phyloP scores from a whole-genome alignment of 331 rosid genomes.

The Acacia pycnantha region DNA sequence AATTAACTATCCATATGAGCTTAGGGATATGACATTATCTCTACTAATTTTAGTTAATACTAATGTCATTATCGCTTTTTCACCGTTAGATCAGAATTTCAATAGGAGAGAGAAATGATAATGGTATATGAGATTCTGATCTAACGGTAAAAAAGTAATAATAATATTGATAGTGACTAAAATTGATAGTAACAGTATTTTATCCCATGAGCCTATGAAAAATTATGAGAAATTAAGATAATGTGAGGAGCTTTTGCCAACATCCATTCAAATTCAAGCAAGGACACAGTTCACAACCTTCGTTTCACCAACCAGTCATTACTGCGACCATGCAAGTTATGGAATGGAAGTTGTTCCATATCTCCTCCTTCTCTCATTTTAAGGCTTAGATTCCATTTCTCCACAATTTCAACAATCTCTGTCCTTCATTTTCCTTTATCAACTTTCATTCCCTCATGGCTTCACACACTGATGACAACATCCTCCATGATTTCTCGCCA shows the following conservation, averaged over 20 bases:
- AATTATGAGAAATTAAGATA: too few species aligned
- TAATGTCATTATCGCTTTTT: too few species aligned
- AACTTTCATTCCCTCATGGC: conserved; percentile 21
- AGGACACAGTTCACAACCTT: not conserved
- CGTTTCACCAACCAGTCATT: not conserved
- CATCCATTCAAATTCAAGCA: not conserved
- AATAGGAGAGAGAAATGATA: too few species aligned
- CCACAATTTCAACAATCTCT: not conserved
- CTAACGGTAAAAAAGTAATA: too few species aligned
- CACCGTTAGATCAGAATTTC: too few species aligned
- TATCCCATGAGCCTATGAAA: too few species aligned
- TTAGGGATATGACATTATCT: too few species aligned
- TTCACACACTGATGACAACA: not conserved
- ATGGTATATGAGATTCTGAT: too few species aligned
- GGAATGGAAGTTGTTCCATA: not conserved
- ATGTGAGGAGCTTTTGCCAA: not conserved
- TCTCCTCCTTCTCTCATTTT: not conserved
- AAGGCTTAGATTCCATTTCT: not conserved
- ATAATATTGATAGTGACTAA: too few species aligned
- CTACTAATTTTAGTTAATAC: too few species aligned
- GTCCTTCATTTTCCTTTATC: not conserved
- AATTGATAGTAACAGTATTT: too few species aligned
- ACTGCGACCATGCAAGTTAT: not conserved
- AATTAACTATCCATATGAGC: too few species aligned
- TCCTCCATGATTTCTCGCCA: conserved; percentile 41